Evolutionary conservation across 2,329 filamentous ascomycete species (phyloP).

Genomic region (Stylonectria norvegica): DNA sequence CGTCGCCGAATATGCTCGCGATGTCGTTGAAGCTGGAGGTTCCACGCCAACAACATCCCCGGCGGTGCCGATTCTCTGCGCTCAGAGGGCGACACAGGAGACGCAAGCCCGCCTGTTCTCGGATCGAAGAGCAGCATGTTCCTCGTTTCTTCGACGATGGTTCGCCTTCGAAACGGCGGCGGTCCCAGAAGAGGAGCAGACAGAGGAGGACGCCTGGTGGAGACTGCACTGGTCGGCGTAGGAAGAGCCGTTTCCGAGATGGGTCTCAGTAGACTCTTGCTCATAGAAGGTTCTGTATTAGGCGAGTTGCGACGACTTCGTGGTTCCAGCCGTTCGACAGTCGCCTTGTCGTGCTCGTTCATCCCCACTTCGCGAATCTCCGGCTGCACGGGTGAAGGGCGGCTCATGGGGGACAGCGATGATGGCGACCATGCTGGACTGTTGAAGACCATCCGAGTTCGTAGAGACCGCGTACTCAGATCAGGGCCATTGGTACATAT

Average conservation of each 20-base stretch:
- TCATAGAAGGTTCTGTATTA: constrained; percentile 8
- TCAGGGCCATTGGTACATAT: constrained; percentile 20
- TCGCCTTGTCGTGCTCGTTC: constrained; percentile 16
- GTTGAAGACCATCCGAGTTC: constrained; percentile 15
- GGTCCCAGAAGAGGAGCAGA: constrained; percentile 18
- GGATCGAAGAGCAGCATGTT: constrained; percentile 14
- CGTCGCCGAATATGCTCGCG: constrained; percentile 21
- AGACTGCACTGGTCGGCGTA: constrained; percentile 5
- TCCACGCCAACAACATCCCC: constrained; percentile 12
- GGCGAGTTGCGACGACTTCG: constrained; percentile 7
- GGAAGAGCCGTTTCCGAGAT: constrained; percentile 11
- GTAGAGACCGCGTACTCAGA: constrained; percentile 10
- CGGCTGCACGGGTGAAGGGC: constrained; percentile 15
- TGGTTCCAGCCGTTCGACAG: constrained; percentile 12
- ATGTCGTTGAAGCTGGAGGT: constrained; percentile 23
- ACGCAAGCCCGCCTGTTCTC: constrained; percentile 1
- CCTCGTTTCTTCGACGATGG: constrained; percentile 20
- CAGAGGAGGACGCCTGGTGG: constrained; percentile 15
- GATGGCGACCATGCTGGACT: constrained; percentile 21
- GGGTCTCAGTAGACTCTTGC: constrained; percentile 15
- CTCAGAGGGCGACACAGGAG: constrained; percentile 4
- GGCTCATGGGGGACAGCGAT: constrained; percentile 18
- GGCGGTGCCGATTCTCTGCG: constrained; percentile 22
- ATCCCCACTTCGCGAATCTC: constrained; percentile 16
- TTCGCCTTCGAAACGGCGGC: constrained; percentile 7